These are phyloP conservation scores for Conticribra guillardii DNA, from an alignment of 108 stramenopile genomes.

Conservation along the genomic window DNA sequence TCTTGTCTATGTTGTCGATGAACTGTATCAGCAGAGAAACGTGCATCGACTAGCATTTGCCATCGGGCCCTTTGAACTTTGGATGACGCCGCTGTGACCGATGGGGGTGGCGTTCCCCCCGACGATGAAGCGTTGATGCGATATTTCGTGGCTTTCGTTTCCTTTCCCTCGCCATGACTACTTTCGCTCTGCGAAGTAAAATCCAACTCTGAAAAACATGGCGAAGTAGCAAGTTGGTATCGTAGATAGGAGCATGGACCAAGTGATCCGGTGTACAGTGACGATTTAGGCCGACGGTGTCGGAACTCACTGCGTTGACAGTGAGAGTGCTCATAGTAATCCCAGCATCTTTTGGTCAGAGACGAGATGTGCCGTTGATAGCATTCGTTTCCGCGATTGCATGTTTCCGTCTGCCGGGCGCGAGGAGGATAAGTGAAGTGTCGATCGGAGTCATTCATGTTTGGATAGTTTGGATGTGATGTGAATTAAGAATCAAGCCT, in stretches of 20 bases:
- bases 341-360: conserved; percentile 18
- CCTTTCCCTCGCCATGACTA: not conserved
- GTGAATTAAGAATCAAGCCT: too few species aligned
- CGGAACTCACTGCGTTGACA: not conserved
- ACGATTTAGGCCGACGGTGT: not conserved
- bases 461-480: too few species aligned
- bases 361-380: conserved; percentile 5
- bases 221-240: conserved; percentile 26
- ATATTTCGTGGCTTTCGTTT: too few species aligned
- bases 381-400: conserved; percentile 9
- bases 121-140: too few species aligned
- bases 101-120: too few species aligned
- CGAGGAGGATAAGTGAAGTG: not conserved
- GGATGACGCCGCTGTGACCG: not conserved
- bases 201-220: not conserved
- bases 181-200: not conserved
- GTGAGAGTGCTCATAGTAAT: not conserved
- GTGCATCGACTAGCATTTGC: conserved; percentile 2
- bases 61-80: not conserved
- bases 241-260: conserved; percentile 46
- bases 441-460: not conserved
- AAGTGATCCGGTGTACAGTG: conserved; percentile 24
- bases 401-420: not conserved
- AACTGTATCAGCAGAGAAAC: not conserved
- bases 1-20: not conserved